phyloP scores from a whole-genome alignment of 2,329 filamentous ascomycete species.

The Sclerotinia trifoliorum region DNA sequence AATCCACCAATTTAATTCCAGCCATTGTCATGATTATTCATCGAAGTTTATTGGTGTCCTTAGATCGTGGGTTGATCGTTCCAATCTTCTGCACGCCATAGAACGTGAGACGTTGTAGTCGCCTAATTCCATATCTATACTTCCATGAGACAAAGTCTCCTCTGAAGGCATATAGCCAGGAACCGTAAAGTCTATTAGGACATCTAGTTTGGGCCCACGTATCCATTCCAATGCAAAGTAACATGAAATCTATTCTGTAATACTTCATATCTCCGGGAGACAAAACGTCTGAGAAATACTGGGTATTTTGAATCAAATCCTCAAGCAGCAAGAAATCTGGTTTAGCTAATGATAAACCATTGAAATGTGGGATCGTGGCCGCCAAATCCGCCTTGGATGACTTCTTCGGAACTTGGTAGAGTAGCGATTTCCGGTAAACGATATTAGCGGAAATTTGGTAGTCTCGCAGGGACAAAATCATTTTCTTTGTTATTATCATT shows the following conservation, averaged over 20 bases:
- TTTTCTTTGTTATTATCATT: slow-evolving; percentile 26
- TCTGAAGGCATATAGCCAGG: not conserved
- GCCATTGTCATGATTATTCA: not conserved
- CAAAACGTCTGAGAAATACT: slow-evolving; percentile 88
- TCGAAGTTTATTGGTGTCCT: not conserved
- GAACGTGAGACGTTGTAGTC: not conserved
- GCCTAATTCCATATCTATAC: slow-evolving; percentile 9
- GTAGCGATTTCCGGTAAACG: not conserved
- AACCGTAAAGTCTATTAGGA: not conserved
- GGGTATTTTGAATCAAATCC: slow-evolving; percentile 76
- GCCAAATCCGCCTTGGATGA: slow-evolving; percentile 55
- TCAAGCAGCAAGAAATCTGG: slow-evolving; percentile 74
- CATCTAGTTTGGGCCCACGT: not conserved
- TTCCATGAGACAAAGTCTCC: too few relatives aligned
- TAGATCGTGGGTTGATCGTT: not conserved
- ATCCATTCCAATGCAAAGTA: not conserved
- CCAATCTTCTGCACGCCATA: too few relatives aligned
- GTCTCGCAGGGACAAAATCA: slow-evolving; percentile 56
- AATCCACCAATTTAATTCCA: not conserved
- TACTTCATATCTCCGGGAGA: slow-evolving; percentile 74
- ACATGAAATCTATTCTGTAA: slow-evolving; percentile 65
- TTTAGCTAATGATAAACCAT: slow-evolving; percentile 67
- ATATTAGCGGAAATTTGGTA: slow-evolving; percentile 52
- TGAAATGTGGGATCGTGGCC: slow-evolving; percentile 73
- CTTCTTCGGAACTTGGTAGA: not conserved